Evolutionary conservation across 208 protist species (phyloP).

Genomic region (Trypanosoma platydactyli): DNA sequence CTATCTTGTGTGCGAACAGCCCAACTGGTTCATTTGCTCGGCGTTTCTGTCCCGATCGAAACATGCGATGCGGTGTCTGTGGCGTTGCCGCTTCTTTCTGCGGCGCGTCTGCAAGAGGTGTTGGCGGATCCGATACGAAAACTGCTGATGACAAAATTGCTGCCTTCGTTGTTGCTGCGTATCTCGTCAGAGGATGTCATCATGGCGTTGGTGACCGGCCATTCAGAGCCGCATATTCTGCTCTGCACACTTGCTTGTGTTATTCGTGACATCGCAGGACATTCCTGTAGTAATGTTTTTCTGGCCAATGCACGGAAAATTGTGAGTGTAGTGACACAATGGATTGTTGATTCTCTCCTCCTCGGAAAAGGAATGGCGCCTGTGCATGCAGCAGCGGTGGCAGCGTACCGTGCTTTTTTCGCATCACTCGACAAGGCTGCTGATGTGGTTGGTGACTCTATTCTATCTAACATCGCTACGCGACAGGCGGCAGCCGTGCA

Average conservation of each 20-base stretch:
- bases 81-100: conserved; percentile 45
- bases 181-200: conserved; percentile 20
- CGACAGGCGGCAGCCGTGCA: conserved; percentile 39
- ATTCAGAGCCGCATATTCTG: conserved; percentile 34
- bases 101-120: conserved; percentile 23
- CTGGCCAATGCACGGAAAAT: conserved; percentile 46
- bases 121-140: conserved; percentile 31
- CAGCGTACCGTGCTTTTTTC: conserved; percentile 68
- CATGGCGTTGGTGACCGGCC: conserved; percentile 8
- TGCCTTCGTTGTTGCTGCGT: conserved; percentile 40
- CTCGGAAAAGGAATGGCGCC: conserved; percentile 30
- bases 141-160: conserved; percentile 34
- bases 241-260: conserved; percentile 61
- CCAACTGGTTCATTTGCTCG: conserved; percentile 75
- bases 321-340: conserved; percentile 48
- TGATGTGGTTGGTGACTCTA: conserved; percentile 61
- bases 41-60: conserved; percentile 29
- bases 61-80: conserved; percentile 31
- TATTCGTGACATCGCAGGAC: conserved; percentile 42
- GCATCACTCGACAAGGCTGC: conserved; percentile 68
- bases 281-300: conserved; percentile 25
- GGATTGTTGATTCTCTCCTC: conserved; percentile 51
- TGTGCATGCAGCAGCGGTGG: conserved; percentile 32
- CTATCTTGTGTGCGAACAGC: conserved; percentile 62
- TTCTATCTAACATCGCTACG: conserved; percentile 47